These are phyloP conservation scores for Suillus alpinus DNA, from an alignment of 768 basidiomycete species.

Conservation along the genomic window DNA sequence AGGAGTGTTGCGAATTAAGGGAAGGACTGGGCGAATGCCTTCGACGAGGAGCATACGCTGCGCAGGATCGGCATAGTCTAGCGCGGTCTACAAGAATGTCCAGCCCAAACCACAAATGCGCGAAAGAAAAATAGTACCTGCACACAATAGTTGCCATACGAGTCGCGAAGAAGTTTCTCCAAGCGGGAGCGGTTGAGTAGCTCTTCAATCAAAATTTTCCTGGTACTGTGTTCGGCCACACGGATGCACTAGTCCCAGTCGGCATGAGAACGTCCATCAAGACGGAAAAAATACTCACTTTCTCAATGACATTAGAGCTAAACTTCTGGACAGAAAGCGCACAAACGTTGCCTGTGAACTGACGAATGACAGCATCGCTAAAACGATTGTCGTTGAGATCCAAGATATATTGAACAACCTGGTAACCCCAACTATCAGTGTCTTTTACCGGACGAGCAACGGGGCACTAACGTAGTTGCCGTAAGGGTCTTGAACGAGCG, in stretches of 20 bases:
- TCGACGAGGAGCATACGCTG: constrained; percentile 93
- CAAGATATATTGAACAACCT: constrained; percentile 97
- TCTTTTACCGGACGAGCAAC: not conserved
- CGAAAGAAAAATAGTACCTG: constrained; percentile 48
- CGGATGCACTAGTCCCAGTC: constrained; percentile 62
- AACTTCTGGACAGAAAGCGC: constrained; percentile 98
- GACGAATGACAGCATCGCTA: constrained; percentile 95
- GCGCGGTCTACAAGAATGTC: constrained; percentile 66
- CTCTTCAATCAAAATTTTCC: constrained; percentile 94
- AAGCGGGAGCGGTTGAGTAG: constrained; percentile 90
- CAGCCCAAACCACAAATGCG: constrained; percentile 11
- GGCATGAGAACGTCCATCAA: constrained; percentile 1
- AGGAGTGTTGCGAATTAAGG: constrained; percentile 97
- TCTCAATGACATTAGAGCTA: constrained; percentile 98
- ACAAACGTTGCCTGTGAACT: constrained; percentile 97
- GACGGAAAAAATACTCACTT: constrained; percentile 43
- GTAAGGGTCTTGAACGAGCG: constrained; percentile 95
- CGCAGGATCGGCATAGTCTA: constrained; percentile 94
- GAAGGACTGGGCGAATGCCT: constrained; percentile 96
- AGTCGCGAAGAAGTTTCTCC: constrained; percentile 94
- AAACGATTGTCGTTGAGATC: constrained; percentile 98
- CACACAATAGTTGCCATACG: constrained; percentile 95
- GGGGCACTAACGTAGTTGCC: constrained; percentile 74
- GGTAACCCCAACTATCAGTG: constrained; percentile 8
- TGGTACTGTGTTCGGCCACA: constrained; percentile 92